Evolutionary conservation across 73 alveolate species (phyloP).

Genomic region (Diophrys appendiculata): DNA sequence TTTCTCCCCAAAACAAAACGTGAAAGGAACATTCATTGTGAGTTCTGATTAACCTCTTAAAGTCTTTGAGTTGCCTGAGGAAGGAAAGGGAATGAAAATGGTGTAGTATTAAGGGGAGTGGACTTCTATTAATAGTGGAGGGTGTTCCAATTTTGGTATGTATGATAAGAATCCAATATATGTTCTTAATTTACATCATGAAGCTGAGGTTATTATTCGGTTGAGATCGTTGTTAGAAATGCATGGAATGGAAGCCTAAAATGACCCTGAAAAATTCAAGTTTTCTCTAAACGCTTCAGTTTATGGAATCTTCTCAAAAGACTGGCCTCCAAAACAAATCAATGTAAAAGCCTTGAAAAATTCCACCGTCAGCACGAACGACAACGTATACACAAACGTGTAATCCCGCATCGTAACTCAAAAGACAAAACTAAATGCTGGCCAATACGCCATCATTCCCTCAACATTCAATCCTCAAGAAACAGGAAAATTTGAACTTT

Average conservation of each 20-base stretch:
- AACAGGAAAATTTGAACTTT: conserved; percentile 34
- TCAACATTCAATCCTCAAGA: conserved; percentile 48
- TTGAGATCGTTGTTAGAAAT: conserved; percentile 26
- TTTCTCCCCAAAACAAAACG: too few relatives aligned
- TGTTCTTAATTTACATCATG: not conserved
- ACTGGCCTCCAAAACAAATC: conserved; percentile 38
- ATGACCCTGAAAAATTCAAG: conserved; percentile 26
- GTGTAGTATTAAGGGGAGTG: conserved; percentile 12
- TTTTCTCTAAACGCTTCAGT: conserved; percentile 31
- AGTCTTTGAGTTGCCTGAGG: conserved; percentile 12
- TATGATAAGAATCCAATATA: conserved; percentile 44
- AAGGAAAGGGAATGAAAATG: conserved; percentile 24
- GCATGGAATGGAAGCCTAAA: conserved; percentile 14
- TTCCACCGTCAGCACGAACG: conserved; percentile 25
- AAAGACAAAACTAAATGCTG: conserved; percentile 6
- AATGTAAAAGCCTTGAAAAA: conserved; percentile 1
- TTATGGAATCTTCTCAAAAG: conserved; percentile 13
- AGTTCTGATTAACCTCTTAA: conserved; percentile 23
- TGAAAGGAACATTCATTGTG: too few relatives aligned
- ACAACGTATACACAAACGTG: conserved; percentile 31
- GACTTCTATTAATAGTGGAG: conserved; percentile 30
- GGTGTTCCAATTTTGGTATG: conserved; percentile 44
- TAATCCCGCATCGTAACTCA: conserved; percentile 12
- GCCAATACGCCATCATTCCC: conserved; percentile 30
- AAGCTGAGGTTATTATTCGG: conserved; percentile 21